Evolutionary conservation across 129 eudicot genomes (phyloP), one percentile per base, ranked within the genome.

Genomic region (Saussurea involucrata): DNA sequence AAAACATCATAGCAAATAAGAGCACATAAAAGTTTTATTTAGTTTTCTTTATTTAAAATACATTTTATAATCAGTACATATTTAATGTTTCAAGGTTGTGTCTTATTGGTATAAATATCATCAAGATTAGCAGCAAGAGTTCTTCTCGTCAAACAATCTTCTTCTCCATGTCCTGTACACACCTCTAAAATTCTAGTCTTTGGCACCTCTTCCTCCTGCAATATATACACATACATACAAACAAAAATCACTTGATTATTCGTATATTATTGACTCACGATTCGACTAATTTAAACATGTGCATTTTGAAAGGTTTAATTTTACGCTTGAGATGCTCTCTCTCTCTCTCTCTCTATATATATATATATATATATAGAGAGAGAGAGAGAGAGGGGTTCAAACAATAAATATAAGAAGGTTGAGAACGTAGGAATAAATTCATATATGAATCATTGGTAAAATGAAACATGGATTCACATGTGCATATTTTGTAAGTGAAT

Each of bases 101-200:
- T 84, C 8, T 81, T 74, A 66, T 88, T 85, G 6, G 87, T 85
- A 73, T 88, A 85, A 64, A 88, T 85, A 77, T 88, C 85, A 80
- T 88, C 86, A 63, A 77, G 57, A 61, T 83, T 84, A 33, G 92
- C 92, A 20, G 74, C 81, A 17, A 83, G 58, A 1, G 80, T 80
- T 80, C 81, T 80, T 68, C 87, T 83, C 87, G 80, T 85, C 72
- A 80, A 74, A 73, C 92, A 85, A 40, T 85, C 89, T 25, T 85
- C 87, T 75, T 84, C 86, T 42, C 73, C 84, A 4, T 70, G n/a
- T 49, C 86, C 86, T n/a, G 49, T 25, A 65, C 92, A 85, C 32
- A 67, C 74, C 31, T 75, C 80, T 7, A 77, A 87, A 34, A 55
- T 49, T 40, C 68, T 64, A 69, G 32, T 36, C 4, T 20, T 49